phyloP scores from a whole-genome alignment of 768 basidiomycete genomes.

The Podaxis sp. region DNA sequence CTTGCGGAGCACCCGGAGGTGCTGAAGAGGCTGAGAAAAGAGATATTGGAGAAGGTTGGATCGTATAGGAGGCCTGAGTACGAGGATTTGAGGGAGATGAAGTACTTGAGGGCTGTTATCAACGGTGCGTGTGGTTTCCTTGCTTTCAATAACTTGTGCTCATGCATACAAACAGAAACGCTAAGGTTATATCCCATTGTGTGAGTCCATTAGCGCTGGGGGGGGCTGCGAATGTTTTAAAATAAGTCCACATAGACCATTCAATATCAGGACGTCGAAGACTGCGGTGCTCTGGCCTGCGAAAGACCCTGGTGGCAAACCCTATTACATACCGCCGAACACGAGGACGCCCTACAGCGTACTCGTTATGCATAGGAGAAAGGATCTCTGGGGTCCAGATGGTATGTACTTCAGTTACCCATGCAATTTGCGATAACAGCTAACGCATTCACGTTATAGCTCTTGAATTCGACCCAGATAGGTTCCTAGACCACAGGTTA shows the following conservation, averaged over 20 bases:
- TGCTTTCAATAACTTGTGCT: constrained; percentile 8
- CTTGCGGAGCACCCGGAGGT: constrained; percentile 44
- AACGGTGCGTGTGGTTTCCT: constrained; percentile 30
- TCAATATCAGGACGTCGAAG: constrained; percentile 16
- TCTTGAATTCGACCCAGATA: constrained; percentile 59
- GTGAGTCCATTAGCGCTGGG: constrained; percentile 4
- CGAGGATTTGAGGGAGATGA: constrained; percentile 42
- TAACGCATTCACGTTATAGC: constrained; percentile 29
- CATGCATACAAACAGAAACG: constrained; percentile 16
- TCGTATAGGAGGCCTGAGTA: constrained; percentile 32
- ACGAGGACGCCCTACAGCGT: constrained; percentile 39
- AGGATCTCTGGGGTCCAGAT: constrained; percentile 68
- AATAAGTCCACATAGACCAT: constrained; percentile 1
- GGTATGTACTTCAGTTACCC: constrained; percentile 29
- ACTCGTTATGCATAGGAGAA: constrained; percentile 58
- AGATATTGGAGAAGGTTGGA: constrained; percentile 39
- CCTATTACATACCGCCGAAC: constrained; percentile 24
- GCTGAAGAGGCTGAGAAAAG: constrained; percentile 37
- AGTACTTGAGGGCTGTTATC: constrained; percentile 40
- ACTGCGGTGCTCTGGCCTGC: constrained; percentile 19
- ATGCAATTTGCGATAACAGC: background rate
- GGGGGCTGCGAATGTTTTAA: background rate
- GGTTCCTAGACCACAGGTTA: constrained; percentile 61
- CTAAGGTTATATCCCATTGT: constrained; percentile 21
- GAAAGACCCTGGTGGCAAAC: constrained; percentile 16